Evolutionary conservation across 2,329 filamentous ascomycete species (phyloP), one percentile per base, ranked within the genome.

Genomic region (Fusarium oxysporum): DNA sequence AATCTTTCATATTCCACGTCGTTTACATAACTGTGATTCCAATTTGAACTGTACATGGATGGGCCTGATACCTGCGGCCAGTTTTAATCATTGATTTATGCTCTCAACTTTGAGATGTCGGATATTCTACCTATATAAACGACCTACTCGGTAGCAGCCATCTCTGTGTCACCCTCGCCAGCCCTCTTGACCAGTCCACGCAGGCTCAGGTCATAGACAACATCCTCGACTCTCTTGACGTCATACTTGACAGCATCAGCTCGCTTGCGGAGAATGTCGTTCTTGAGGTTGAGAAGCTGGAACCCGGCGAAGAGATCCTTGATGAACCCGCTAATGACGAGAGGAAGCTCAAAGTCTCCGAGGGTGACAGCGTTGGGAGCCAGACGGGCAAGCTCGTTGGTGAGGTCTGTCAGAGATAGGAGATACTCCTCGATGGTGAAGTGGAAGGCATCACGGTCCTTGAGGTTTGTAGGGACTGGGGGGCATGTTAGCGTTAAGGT

Each of bases 341-440:
- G 87, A 23, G 96, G 96, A 67, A 96, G 89, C 65, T 90, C 87
- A 78, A 95, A 95, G 83, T 99, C 95, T 65, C 95, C 95, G 41
- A 97, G 86, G 2, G 96, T 82, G 73, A 99, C 96, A 9, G 94
- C 92, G 84, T 99, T 99, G 83, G 96, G 94, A 38, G 96, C 95
- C 65, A 99, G 90, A 45, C 96, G 94, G 68, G 93, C 89, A 78
- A 99, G 89, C 84, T 99, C 96, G 79, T 97, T 95, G 43, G 96
- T 93, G 67, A 98, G 89, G 68, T 92, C 90, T 65, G 96, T 96
- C 66, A 98, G 87, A 19, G 94, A 92, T 67, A 97, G 91, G 30
- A 99, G 91, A 82, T 99, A 99, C 83, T 99, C 96, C 83, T 99
- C 96, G 77, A 98, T 96, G 47, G 95, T 97, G 78, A 99, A 87